These are phyloP conservation scores for Dipodascus albidus DNA, from an alignment of 805 yeast genomes.

Conservation along the genomic window DNA sequence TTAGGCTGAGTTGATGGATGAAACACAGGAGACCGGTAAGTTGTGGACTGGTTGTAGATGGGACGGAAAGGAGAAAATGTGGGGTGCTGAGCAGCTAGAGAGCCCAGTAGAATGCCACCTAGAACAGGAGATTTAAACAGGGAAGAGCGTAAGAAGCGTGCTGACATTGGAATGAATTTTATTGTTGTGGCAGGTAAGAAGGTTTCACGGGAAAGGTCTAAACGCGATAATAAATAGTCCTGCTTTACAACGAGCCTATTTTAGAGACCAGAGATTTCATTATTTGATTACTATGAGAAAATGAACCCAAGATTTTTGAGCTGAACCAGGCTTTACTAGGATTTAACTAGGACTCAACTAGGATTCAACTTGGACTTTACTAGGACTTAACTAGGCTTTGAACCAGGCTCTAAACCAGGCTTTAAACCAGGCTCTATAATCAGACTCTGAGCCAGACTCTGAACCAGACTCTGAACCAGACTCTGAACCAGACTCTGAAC, in stretches of 20 bases:
- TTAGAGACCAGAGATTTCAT: neutral
- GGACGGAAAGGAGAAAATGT: neutral
- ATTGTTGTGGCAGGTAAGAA: neutral
- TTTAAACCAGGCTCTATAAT: too few relatives aligned
- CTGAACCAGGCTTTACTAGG: too few relatives aligned
- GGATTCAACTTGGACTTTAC: too few relatives aligned
- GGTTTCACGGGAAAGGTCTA: neutral
- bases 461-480: too few relatives aligned
- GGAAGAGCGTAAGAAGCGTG: neutral
- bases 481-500: too few relatives aligned
- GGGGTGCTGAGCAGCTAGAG: neutral
- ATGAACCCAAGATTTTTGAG: neutral
- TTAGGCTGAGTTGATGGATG: neutral
- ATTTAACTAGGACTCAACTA: too few relatives aligned
- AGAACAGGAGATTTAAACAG: neutral
- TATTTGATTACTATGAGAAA: neutral
- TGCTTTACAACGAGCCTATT: neutral
- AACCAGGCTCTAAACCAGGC: too few relatives aligned
- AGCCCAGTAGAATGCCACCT: neutral
- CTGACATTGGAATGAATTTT: neutral
- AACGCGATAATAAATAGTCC: neutral
- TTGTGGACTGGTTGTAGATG: neutral
- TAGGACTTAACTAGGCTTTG: too few relatives aligned
- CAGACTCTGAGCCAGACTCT: too few relatives aligned
- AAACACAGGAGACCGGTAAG: neutral